phyloP scores from a whole-genome alignment of 2,329 filamentous ascomycete species.

The Nemania serpens region DNA sequence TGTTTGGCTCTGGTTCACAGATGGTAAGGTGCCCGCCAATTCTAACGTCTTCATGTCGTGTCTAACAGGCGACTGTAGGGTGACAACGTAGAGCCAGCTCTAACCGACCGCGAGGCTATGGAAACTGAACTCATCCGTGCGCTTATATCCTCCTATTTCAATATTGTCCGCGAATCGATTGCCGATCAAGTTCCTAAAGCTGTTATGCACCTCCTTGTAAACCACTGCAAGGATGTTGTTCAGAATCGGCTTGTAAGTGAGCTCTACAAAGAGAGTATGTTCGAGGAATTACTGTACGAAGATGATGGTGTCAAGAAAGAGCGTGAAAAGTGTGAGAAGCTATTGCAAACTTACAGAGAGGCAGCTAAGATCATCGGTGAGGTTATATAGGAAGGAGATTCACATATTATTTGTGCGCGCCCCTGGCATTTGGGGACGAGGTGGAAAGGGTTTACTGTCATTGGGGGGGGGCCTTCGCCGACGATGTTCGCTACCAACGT shows the following conservation, averaged over 20 bases:
- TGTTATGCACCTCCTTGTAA: conserved; percentile 97
- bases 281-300: conserved; percentile 93
- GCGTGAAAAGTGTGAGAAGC: conserved; percentile 96
- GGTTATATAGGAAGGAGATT: conserved; percentile 66
- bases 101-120: conserved; percentile 94
- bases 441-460: conserved; percentile 1
- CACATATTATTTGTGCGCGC: neutral
- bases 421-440: neutral
- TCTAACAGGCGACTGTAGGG: conserved; percentile 46
- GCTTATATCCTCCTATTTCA: conserved; percentile 97
- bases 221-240: conserved; percentile 96
- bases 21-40: conserved; percentile 57
- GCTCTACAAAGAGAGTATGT: conserved; percentile 88
- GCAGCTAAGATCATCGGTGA: conserved; percentile 98
- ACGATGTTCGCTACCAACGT: conserved; percentile 8
- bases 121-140: conserved; percentile 97
- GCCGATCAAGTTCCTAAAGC: conserved; percentile 98
- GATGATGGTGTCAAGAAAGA: conserved; percentile 97
- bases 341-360: conserved; percentile 94
- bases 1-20: conserved; percentile 54
- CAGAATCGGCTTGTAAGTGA: conserved; percentile 96
- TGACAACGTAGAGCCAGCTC: conserved; percentile 74
- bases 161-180: conserved; percentile 98
- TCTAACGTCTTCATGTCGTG: conserved; percentile 13
- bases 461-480: neutral